phyloP scores from a whole-genome alignment of 768 basidiomycete genomes.

The Amanita fuliginea region DNA sequence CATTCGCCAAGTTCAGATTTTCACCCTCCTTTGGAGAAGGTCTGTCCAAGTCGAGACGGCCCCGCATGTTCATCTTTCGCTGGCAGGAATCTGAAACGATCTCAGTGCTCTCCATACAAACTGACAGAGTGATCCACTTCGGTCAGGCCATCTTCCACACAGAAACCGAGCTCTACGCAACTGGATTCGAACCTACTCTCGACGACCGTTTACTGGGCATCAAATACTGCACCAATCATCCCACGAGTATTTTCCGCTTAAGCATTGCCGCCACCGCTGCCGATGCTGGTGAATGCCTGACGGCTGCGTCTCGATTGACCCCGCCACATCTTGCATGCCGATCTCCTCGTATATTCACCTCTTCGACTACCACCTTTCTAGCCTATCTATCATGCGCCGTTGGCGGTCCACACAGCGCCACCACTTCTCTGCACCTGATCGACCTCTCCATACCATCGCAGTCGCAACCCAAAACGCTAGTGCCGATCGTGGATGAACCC shows the following conservation, averaged over 20 bases:
- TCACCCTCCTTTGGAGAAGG: conserved; percentile 56
- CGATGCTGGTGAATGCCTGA: conserved; percentile 4
- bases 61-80: conserved; percentile 42
- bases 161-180: conserved; percentile 33
- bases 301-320: conserved; percentile 28
- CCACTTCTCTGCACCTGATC: conserved; percentile 35
- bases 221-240: conserved; percentile 50
- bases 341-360: conserved; percentile 32
- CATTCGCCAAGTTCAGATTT: conserved; percentile 39
- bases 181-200: conserved; percentile 47
- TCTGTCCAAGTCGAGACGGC: conserved; percentile 36
- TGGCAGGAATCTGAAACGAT: conserved; percentile 20
- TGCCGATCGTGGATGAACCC: not conserved
- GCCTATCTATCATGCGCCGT: conserved; percentile 44
- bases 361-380: conserved; percentile 17
- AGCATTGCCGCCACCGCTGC: conserved; percentile 10
- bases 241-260: conserved; percentile 45
- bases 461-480: not conserved
- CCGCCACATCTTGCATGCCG: conserved; percentile 13
- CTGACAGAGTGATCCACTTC: conserved; percentile 23
- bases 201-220: conserved; percentile 53
- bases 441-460: conserved; percentile 18
- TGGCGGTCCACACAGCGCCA: conserved; percentile 52
- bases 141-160: conserved; percentile 47
- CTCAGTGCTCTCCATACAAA: conserved; percentile 1